These are phyloP conservation scores for Termitomyces sp. DNA, from an alignment of 768 basidiomycete genomes.

Conservation along the genomic window DNA sequence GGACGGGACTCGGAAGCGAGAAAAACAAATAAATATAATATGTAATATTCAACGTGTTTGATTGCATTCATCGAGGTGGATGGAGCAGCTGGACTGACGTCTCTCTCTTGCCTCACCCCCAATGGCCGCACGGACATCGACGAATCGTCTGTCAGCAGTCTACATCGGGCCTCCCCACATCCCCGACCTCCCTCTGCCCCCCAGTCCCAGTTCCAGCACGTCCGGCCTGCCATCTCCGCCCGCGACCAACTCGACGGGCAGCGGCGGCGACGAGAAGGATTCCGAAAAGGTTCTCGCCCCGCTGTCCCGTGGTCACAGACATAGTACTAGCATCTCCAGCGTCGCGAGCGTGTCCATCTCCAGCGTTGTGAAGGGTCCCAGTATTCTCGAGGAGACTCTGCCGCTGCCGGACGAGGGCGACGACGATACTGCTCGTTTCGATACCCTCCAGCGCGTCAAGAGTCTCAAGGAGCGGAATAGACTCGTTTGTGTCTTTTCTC, in stretches of 20 bases:
- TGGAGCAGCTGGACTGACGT: not conserved
- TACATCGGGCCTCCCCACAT: conserved; percentile 41
- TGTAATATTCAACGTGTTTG: not conserved
- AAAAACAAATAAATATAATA: not conserved
- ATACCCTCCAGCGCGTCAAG: not conserved
- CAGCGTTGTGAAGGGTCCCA: conserved; percentile 15
- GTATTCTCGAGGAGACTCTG: conserved; percentile 47
- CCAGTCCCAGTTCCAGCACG: conserved; percentile 54
- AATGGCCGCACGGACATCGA: conserved; percentile 36
- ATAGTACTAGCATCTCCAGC: conserved; percentile 13
- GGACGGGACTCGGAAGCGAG: too few relatives aligned
- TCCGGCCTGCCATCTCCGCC: conserved; percentile 82
- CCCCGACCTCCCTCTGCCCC: conserved; percentile 69
- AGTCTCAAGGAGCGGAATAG: not conserved
- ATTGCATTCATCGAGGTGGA: not conserved
- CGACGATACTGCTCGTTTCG: not conserved
- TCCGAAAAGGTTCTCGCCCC: too few relatives aligned
- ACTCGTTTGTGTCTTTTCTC: conserved; percentile 6
- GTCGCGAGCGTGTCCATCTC: conserved; percentile 8
- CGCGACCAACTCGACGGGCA: conserved; percentile 81
- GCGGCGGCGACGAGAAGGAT: conserved; percentile 32
- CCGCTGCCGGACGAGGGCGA: conserved; percentile 66
- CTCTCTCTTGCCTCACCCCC: not conserved
- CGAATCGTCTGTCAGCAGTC: conserved; percentile 37
- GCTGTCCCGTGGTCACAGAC: conserved; percentile 4